A percentile compares a stretch with the other conserved stretches of the same genome.
These are phyloP conservation scores for Lablab purpureus DNA, from an alignment of 306 rosid species.

Conservation along the genomic window DNA sequence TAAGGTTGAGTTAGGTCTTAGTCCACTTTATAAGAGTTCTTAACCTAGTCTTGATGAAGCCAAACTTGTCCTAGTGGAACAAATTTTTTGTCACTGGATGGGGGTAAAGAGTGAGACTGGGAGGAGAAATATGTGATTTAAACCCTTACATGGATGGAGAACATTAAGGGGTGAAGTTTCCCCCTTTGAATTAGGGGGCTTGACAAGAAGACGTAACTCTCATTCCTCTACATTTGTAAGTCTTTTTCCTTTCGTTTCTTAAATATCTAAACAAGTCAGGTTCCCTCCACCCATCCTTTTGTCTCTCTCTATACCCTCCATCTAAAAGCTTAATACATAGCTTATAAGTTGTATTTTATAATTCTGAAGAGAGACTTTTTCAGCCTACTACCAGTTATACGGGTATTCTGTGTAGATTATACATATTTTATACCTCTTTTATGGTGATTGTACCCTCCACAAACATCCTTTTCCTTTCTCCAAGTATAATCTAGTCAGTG, in stretches of 20 bases:
- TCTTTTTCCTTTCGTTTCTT: not conserved
- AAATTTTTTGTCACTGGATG: not conserved
- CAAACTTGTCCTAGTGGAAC: not conserved
- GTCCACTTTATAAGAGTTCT: not conserved
- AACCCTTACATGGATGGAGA: not conserved
- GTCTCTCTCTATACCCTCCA: not conserved
- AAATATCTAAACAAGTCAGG: not conserved
- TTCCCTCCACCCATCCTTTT: not conserved
- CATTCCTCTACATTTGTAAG: not conserved
- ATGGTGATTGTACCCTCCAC: not conserved
- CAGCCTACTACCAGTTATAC: constrained; percentile 11
- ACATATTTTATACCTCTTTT: not conserved
- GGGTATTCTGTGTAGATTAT: constrained; percentile 8
- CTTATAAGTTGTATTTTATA: not conserved
- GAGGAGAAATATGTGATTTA: not conserved
- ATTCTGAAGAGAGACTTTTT: not conserved
- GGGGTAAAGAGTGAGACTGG: not conserved
- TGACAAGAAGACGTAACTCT: not conserved
- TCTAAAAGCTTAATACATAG: not conserved
- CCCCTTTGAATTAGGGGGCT: not conserved
- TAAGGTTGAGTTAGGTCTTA: too few species aligned
- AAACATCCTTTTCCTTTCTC: not conserved
- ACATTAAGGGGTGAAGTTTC: not conserved
- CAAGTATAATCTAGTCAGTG: not conserved
- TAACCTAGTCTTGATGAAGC: not conserved